Evolutionary conservation across 2,329 filamentous ascomycete species (phyloP).

Genomic region (Elsinoe australis): DNA sequence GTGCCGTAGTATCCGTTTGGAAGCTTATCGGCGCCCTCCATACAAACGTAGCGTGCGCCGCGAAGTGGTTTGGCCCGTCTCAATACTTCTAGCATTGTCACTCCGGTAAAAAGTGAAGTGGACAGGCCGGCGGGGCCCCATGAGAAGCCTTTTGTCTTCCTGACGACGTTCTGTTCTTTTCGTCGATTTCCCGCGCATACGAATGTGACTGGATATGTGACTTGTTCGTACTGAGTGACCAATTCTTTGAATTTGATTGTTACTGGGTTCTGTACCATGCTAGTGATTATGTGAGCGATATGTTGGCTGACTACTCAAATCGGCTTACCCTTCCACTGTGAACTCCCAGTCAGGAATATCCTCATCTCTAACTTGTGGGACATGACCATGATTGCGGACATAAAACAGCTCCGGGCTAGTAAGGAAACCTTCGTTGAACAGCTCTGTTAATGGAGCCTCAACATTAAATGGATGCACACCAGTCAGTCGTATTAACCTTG

Average conservation of each 20-base stretch:
- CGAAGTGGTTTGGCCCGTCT: slow-evolving; percentile 58
- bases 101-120: slow-evolving; percentile 81
- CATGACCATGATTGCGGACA: slow-evolving; percentile 80
- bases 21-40: slow-evolving; percentile 78
- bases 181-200: slow-evolving; percentile 87
- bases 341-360: slow-evolving; percentile 75
- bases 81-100: slow-evolving; percentile 65
- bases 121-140: slow-evolving; percentile 86
- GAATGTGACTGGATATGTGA: slow-evolving; percentile 78
- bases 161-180: slow-evolving; percentile 86
- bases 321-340: slow-evolving; percentile 59
- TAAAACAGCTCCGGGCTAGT: slow-evolving; percentile 86
- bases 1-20: slow-evolving; percentile 88
- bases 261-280: slow-evolving; percentile 68
- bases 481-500: slow-evolving; percentile 75
- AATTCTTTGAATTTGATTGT: slow-evolving; percentile 65
- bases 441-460: slow-evolving; percentile 69
- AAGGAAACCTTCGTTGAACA: slow-evolving; percentile 76
- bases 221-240: slow-evolving; percentile 65
- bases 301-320: slow-evolving; percentile 23
- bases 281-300: neutral
- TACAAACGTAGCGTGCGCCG: slow-evolving; percentile 74
- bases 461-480: slow-evolving; percentile 88
- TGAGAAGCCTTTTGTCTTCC: slow-evolving; percentile 88
- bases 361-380: slow-evolving; percentile 65